Evolutionary conservation across 495 filamentous ascomycete species (phyloP), one percentile per base, ranked within the genome.

Genomic region (Penicillium silybi): DNA sequence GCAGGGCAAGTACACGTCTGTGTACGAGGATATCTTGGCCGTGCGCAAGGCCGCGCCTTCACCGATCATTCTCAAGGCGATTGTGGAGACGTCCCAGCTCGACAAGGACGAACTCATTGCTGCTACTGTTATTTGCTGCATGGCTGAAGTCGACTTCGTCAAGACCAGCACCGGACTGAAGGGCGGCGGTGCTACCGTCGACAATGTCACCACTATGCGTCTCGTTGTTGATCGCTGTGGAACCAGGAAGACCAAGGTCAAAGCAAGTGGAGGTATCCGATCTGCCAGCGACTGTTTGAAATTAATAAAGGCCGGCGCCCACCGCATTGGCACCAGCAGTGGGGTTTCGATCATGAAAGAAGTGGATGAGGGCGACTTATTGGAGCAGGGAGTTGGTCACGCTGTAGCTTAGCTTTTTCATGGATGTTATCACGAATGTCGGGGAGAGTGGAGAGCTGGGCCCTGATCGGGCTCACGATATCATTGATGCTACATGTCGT

Each of bases 251-350:
- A 70, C 80, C 60, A 71, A 71, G 54, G 81, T 89, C 17, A 89
- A 88, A 64, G 85, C 85, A 13, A 84, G 80, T 53, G 85, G 82
- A 2, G 85, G 84, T 9, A 66, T 89, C 6, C 72, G 79, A 48
- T 75, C 70, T 46, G 69, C 78, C 10, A 72, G 67, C 46, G 79
- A 81, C 53, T 75, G 73, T 55, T 37, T 78, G 46, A 68, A 62
- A 46, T 82, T 88, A 82, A 53, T 86, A 22, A 74, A 83, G 67
- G 84, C 82, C 17, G 85, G 85, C 5, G 85, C 85, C 2, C 73
- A 73, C 51, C 73, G 85, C 54, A 79, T 89, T 55, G 85, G 85
- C 29, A 80, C 81, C 8, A 84, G 80, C 59, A 71, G 71, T 44
- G 83, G 82, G 19, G 70, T 84, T 46, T 70, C 65, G 57, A 85